A percentile compares a stretch with the other conserved stretches of the same genome.
Evolutionary conservation across 1,139 yeast species (phyloP).

Genomic region (Debaryomycetaceae sp.): DNA sequence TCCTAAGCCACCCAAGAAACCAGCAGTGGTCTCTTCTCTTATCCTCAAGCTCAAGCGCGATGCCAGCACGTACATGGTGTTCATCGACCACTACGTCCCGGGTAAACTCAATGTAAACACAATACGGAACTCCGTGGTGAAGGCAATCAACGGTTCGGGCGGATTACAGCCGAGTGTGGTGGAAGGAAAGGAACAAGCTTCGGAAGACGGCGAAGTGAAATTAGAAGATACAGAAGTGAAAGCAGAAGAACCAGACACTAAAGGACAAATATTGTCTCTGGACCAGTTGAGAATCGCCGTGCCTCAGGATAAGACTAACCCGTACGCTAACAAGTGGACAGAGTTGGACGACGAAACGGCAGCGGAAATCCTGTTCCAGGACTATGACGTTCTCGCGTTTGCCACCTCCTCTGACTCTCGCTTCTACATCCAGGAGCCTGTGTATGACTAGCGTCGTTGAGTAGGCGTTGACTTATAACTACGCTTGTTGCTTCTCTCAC

Average conservation of each 20-base stretch:
- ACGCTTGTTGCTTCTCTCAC: conserved; percentile 21
- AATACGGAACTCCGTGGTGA: conserved; percentile 22
- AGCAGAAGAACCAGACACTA: neutral
- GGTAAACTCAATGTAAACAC: conserved; percentile 11
- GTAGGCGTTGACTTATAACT: conserved; percentile 4
- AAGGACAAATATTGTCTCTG: conserved; percentile 3
- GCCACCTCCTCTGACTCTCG: conserved; percentile 23
- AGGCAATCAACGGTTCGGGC: conserved; percentile 35
- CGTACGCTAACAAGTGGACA: conserved; percentile 32
- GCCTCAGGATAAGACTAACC: conserved; percentile 29
- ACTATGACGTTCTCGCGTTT: conserved; percentile 33
- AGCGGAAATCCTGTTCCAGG: conserved; percentile 19
- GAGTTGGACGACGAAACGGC: conserved; percentile 18
- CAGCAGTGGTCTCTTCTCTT: conserved; percentile 9
- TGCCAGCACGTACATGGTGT: conserved; percentile 33
- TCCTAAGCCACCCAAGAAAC: conserved; percentile 12
- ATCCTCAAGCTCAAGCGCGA: conserved; percentile 35
- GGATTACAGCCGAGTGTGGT: no score
- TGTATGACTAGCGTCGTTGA: conserved; percentile 23
- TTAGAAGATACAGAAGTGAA: no score
- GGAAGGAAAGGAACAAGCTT: no score
- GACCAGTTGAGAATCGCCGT: conserved; percentile 26
- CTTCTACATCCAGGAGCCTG: conserved; percentile 31
- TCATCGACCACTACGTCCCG: conserved; percentile 16
- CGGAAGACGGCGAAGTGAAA: no score